Evolutionary conservation across 129 eudicot genomes (phyloP), one percentile per base, ranked within the genome.

Genomic region (Silybum marianum): DNA sequence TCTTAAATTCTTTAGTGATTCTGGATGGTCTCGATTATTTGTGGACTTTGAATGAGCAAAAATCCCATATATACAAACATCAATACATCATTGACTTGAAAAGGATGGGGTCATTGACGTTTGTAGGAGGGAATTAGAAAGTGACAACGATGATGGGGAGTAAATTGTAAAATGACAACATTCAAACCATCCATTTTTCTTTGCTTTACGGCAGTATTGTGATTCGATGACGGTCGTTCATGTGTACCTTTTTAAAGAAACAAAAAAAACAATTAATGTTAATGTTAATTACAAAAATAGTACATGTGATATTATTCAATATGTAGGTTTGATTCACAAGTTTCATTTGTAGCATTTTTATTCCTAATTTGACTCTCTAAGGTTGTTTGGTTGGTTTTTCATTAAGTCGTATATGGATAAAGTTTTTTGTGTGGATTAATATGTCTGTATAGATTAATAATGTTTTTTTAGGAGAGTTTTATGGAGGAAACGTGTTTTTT

Each of bases 81-180:
- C 9, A 19, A 54, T 16, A 75, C 79, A 51, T 75, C 9, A 19
- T 79, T 71, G 36, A 79, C 71, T 32, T 44, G 24, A 32, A 51
- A 80, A 54, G 26, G 78, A 54, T n/a, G 6, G 44, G 23, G 1
- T 18, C 25, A 38, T 58, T 22, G 71, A 71, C 34, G 77, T 22
- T 22, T 34, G 24, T 7, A 16, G 58, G 42, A 80, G 78, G 83
- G 77, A 71, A 80, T 38, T 54, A 7, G 77, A 79, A 58, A 71
- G 40, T 34, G 74, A 70, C 74, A 70, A 32, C 25, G 1, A 51
- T 22, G 8, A 51, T 16, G 38, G 40, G 9, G 6, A 22, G 26
- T 71, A 71, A 39, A 32, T 71, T 39, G 21, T 12, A 71, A 71
- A 28, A 60, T 69, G 75, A 68, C 75, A 7, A n/a, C 13, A 24